Percentiles rank a stretch among this genome's conserved stretches.
Evolutionary conservation across 192 early-diverging fungal genomes (phyloP).

Genomic region (Gonapodya sp.): DNA sequence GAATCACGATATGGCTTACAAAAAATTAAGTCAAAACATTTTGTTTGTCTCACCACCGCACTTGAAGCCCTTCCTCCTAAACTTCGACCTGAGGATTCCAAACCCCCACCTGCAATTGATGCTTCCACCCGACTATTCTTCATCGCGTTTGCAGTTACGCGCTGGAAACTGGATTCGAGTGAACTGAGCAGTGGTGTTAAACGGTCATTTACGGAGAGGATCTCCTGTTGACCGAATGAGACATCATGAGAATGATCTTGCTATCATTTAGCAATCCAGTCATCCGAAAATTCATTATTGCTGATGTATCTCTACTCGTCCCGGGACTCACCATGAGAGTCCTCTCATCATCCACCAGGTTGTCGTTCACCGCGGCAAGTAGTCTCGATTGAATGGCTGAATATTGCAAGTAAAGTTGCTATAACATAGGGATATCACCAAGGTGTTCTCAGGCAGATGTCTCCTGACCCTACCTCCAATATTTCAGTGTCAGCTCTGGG

Average conservation of each 20-base stretch:
- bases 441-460: no score
- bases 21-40: no score
- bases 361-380: conserved; percentile 6
- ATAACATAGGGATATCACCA: neutral
- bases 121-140: neutral
- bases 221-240: no score
- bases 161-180: neutral
- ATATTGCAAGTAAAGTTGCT: conserved; percentile 8
- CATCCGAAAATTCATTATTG: neutral
- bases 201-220: neutral
- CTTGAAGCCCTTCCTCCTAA: no score
- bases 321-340: neutral
- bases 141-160: neutral
- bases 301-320: neutral
- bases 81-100: no score
- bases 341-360: neutral
- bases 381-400: neutral
- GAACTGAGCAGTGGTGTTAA: neutral
- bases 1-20: neutral
- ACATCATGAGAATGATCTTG: no score
- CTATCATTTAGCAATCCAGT: no score
- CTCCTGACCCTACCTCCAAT: no score
- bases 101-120: neutral
- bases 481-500: no score
- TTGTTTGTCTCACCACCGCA: neutral